phyloP scores from a whole-genome alignment of 2,329 filamentous ascomycete species.

The Ampelomyces quisqualis region DNA sequence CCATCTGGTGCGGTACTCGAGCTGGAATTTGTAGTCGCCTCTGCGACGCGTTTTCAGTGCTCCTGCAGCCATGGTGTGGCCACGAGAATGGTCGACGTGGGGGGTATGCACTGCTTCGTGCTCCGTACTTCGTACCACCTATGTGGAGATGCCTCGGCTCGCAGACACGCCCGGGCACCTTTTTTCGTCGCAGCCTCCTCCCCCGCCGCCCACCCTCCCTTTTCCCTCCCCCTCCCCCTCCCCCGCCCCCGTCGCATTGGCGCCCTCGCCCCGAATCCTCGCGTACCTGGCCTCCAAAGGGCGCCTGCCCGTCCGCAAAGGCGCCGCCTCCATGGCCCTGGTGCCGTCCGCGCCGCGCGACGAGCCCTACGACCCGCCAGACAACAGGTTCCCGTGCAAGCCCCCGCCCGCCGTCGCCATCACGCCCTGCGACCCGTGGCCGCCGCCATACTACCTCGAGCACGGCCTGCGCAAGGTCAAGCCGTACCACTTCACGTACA shows the following conservation, averaged over 20 bases:
- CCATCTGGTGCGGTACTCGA: conserved; percentile 88
- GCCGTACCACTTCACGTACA: conserved; percentile 92
- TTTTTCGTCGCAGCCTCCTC: conserved; percentile 2
- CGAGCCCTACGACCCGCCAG: conserved; percentile 31
- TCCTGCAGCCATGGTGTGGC: conserved; percentile 27
- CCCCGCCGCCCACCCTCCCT: conserved; percentile 3
- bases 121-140: neutral
- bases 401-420: conserved; percentile 53
- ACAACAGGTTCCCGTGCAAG: conserved; percentile 43
- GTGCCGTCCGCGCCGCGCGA: conserved; percentile 33
- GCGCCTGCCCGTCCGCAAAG: conserved; percentile 32
- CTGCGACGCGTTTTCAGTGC: conserved; percentile 61
- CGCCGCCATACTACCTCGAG: conserved; percentile 77
- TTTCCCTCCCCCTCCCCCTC: conserved; percentile 10
- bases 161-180: neutral
- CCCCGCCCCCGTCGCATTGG: conserved; percentile 38
- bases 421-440: conserved; percentile 56
- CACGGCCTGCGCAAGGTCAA: conserved; percentile 77
- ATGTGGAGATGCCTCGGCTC: conserved; percentile 6
- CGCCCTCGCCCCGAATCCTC: conserved; percentile 55
- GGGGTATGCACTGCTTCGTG: too few relatives aligned
- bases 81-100: too few relatives aligned
- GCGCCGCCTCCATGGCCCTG: conserved; percentile 53
- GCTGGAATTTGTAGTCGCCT: conserved; percentile 72
- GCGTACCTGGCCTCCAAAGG: conserved; percentile 55